Evolutionary conservation across 371 early-diverging fungal species (phyloP).

Genomic region (Ordospora colligata): DNA sequence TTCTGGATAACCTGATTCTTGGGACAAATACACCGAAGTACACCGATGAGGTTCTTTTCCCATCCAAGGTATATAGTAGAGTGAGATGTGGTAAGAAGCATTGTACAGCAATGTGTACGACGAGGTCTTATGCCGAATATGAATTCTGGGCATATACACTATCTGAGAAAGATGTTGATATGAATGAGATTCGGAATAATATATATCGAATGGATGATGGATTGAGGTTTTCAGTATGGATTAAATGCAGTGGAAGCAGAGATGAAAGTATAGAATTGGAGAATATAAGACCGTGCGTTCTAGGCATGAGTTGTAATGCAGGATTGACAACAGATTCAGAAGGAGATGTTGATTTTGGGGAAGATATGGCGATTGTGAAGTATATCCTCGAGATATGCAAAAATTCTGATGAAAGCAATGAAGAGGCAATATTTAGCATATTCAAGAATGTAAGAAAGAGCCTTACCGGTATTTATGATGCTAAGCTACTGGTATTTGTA

Average conservation of each 20-base stretch:
- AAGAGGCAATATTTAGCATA: slow-evolving; percentile 28
- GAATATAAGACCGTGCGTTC: neutral
- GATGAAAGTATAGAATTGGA: neutral
- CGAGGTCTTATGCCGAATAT: slow-evolving; percentile 1
- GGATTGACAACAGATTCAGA: neutral
- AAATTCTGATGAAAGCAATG: neutral
- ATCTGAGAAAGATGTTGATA: neutral
- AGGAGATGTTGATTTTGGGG: neutral
- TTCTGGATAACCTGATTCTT: slow-evolving; percentile 25
- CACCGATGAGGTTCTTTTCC: slow-evolving; percentile 24
- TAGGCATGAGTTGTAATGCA: too few species aligned
- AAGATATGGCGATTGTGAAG: neutral
- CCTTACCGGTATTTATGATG: neutral
- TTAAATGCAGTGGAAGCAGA: neutral
- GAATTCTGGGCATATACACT: slow-evolving; percentile 45
- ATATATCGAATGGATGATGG: neutral
- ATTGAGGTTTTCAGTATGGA: slow-evolving; percentile 26
- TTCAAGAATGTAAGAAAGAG: slow-evolving; percentile 21
- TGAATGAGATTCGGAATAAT: slow-evolving; percentile 10
- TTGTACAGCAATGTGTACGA: slow-evolving; percentile 12
- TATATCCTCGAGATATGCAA: neutral
- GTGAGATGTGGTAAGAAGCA: slow-evolving; percentile 36
- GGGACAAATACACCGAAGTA: slow-evolving; percentile 16
- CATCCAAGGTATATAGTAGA: slow-evolving; percentile 11
- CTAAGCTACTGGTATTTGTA: slow-evolving; percentile 6